phyloP scores from a whole-genome alignment of 2,329 filamentous ascomycete genomes.

The Tolypocladium album region DNA sequence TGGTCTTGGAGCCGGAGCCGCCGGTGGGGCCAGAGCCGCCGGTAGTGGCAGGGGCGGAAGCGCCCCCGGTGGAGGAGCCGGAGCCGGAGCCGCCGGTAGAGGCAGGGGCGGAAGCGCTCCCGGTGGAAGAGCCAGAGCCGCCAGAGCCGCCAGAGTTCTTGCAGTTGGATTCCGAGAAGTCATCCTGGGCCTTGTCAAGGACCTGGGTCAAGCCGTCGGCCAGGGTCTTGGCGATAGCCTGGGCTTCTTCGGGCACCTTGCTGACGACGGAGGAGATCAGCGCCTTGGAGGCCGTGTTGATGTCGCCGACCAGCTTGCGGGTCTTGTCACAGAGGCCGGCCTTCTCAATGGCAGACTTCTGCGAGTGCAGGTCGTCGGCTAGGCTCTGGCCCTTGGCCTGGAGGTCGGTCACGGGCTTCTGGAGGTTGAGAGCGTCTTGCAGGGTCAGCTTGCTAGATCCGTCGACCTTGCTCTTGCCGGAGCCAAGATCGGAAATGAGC shows the following conservation, averaged over 20 bases:
- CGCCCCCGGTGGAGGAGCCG: background rate
- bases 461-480: constrained; percentile 7
- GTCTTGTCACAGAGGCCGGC: constrained; percentile 16
- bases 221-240: constrained; percentile 15
- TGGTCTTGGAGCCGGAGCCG: background rate
- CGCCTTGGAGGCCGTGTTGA: constrained; percentile 12
- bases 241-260: constrained; percentile 17
- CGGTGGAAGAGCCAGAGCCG: background rate
- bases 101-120: background rate
- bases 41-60: background rate
- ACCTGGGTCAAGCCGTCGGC: constrained; percentile 12
- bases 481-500: constrained; percentile 8
- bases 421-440: constrained; percentile 7
- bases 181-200: constrained; percentile 10
- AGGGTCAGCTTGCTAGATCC: constrained; percentile 6
- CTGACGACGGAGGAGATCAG: constrained; percentile 17
- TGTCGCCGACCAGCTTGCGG: constrained; percentile 11
- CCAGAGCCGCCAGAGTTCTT: constrained; percentile 8
- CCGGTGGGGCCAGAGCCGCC: background rate
- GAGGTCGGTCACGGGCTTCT: constrained; percentile 9
- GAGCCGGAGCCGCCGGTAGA: background rate
- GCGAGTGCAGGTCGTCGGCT: constrained; percentile 12
- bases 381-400: constrained; percentile 15
- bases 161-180: constrained; percentile 18
- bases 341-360: constrained; percentile 16